Conservation (phyloP, 306 rosid species). For the Elaeagnus macrophylla region DNA sequence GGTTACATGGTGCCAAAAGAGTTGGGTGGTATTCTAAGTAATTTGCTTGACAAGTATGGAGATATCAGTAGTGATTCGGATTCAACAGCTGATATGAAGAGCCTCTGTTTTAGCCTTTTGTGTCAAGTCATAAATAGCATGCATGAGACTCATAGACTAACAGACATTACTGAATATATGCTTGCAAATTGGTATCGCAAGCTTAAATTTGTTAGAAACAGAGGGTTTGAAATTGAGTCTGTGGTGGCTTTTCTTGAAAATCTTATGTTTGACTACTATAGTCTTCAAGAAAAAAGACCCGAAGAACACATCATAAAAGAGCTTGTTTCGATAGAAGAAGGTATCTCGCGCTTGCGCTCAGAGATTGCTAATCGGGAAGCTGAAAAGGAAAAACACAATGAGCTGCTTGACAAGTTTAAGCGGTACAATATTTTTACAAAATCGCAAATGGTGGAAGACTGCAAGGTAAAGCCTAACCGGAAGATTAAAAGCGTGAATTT, state of each 20-base stretch:
- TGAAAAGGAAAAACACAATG: too few relatives aligned
- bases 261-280: background rate
- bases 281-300: background rate
- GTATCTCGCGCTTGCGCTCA: too few relatives aligned
- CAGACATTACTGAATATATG: background rate
- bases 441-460: too few relatives aligned
- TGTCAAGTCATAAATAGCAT: background rate
- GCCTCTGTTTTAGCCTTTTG: background rate
- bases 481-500: too few relatives aligned
- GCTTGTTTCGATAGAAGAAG: too few relatives aligned
- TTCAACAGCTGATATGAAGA: background rate
- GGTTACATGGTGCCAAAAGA: background rate
- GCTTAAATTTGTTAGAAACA: background rate
- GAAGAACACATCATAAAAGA: background rate
- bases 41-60: background rate
- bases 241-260: background rate
- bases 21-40: background rate
- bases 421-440: too few relatives aligned
- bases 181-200: conserved; percentile 4
- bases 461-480: too few relatives aligned
- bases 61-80: background rate
- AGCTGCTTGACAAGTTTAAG: too few relatives aligned
- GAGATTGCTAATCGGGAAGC: too few relatives aligned
- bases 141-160: background rate
- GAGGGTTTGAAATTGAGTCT: background rate